Conservation (phyloP, 202 grass and related monocot species). For the Musa balbisiana region DNA sequence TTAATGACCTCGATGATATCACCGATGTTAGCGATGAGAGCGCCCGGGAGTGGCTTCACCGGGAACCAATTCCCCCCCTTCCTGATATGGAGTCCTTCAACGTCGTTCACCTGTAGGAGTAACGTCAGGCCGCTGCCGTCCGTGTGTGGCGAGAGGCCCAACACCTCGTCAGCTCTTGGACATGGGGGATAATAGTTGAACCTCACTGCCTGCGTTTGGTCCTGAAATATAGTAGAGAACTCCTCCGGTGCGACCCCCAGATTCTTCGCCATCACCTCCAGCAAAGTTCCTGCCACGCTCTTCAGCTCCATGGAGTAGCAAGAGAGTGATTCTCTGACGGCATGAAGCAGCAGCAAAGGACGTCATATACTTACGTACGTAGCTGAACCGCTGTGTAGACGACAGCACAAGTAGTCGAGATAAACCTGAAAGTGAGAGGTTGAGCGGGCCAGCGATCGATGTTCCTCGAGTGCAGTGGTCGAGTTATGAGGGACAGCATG, state of each 20-base stretch:
- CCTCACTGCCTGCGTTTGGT: background rate
- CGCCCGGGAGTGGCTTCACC: background rate
- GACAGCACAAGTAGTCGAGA: background rate
- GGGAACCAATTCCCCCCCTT: background rate
- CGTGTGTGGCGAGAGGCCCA: background rate
- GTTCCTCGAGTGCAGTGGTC: conserved; percentile 14
- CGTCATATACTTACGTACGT: background rate
- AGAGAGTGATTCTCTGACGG: background rate
- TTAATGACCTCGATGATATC: background rate
- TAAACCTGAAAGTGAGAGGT: conserved; percentile 48
- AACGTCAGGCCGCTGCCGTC: background rate
- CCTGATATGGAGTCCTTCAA: background rate
- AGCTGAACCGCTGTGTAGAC: background rate
- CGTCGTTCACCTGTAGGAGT: background rate
- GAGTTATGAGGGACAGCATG: conserved; percentile 23
- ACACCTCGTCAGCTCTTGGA: background rate
- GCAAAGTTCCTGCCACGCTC: background rate
- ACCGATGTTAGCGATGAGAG: background rate
- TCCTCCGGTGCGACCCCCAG: background rate
- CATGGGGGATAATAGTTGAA: conserved; percentile 9
- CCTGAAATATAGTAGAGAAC: background rate
- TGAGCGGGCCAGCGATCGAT: conserved; percentile 37
- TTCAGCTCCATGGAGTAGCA: background rate
- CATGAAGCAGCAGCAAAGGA: background rate
- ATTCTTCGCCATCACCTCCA: background rate